phyloP scores from a whole-genome alignment of 495 filamentous ascomycete genomes.

The Neurospora sublineolata region DNA sequence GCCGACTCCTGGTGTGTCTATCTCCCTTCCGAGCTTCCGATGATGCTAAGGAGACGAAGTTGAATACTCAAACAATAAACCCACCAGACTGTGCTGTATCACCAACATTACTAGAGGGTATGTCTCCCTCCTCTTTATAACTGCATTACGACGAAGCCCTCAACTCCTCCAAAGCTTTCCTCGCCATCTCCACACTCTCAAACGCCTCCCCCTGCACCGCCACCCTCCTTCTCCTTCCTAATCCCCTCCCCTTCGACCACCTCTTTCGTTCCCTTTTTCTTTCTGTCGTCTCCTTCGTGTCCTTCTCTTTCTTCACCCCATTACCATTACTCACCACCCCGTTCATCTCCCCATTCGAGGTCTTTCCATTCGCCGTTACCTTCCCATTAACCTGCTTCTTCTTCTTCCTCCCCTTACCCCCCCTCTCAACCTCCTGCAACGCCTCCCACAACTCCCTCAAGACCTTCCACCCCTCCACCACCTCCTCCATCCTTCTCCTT shows the following conservation, averaged over 20 bases:
- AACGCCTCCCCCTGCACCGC: slow-evolving; percentile 28
- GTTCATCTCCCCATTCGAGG: neutral
- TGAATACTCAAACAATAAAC: neutral
- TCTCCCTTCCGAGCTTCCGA: neutral
- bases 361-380: neutral
- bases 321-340: neutral
- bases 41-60: neutral
- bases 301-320: slow-evolving; percentile 22
- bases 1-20: neutral
- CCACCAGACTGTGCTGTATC: slow-evolving; percentile 3
- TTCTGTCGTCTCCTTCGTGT: slow-evolving; percentile 14
- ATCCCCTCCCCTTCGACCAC: neutral
- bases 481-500: slow-evolving; percentile 10
- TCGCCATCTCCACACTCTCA: slow-evolving; percentile 33
- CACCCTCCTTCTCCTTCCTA: slow-evolving; percentile 2
- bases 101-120: slow-evolving; percentile 12
- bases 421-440: slow-evolving; percentile 26
- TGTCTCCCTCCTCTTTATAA: slow-evolving; percentile 11
- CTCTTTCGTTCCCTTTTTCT: slow-evolving; percentile 12
- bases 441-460: slow-evolving; percentile 29
- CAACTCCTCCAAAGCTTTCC: slow-evolving; percentile 30
- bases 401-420: slow-evolving; percentile 16
- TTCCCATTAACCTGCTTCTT: neutral
- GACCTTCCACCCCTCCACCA: slow-evolving; percentile 23
- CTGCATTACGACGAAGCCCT: neutral